Base-by-base conservation (phyloP, 1,284 basidiomycete species). In the Anthracocystis panici-leucophaei region DNA sequence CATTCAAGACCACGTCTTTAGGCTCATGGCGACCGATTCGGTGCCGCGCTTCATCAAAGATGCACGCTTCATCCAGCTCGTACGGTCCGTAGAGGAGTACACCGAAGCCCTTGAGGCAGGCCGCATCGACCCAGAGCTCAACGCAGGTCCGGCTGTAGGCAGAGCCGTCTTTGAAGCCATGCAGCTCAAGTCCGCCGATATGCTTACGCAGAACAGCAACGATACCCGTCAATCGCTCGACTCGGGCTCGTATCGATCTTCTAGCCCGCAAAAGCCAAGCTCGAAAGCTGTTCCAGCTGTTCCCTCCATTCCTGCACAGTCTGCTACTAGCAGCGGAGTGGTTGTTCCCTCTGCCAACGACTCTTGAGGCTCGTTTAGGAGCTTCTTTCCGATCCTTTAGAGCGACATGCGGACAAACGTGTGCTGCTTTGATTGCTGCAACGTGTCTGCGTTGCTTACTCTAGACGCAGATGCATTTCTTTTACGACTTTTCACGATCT, bases 11-110 rank as follows among this genome's bases (percentile, higher is more conserved):
- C 95, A 98, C 85, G 95, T 98, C 78, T 98, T 98, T 89, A 90
- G 95, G 57, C 86, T 98, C 77, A 97, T 99, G 93, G 95, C 96
- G 9, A 97, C 94, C 62, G 96, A 99, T 86, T 97, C 95, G 9
- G 92, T 98, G 29, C 95, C 95, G 5, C 72, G 81, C 25, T 82
- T 82, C 68, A 82, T 82, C 73, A 81, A 81, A 54, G 79, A 81
- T 44, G 38, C 76, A 8, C 64, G 77, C 35, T 82, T 82, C 67
- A 75, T 80, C 35, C 71, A 69, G 61, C 68, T 82, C 16, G 79
- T 82, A 4, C 51, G 74, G 40, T 82, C 78, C 46, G 81, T 82
- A 18, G 79, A 82, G 42, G 81, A 82, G 58, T 82, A 82, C 70
- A 75, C 78, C n/a, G 79, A 81, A 59, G 80, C 80, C 29, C 71